Percentiles rank a stretch among this genome's conserved stretches.
These are phyloP conservation scores for Trichoderma endophyticum DNA, from an alignment of 2,329 filamentous ascomycete species.

Conservation along the genomic window DNA sequence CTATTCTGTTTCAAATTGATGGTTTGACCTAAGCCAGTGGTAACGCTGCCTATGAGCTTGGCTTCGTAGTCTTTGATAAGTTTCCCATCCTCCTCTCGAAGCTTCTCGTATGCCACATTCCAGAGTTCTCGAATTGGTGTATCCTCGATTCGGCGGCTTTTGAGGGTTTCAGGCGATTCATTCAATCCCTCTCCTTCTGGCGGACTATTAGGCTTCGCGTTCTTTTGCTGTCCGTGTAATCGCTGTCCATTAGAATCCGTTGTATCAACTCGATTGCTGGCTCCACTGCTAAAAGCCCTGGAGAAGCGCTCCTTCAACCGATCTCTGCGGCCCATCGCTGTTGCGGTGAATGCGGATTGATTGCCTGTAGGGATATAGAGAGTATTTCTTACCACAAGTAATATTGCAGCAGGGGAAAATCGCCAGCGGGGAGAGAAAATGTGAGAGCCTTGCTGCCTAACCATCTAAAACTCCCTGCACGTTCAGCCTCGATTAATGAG, in stretches of 20 bases:
- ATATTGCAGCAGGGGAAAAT: background rate
- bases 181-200: too few species aligned
- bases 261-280: background rate
- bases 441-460: background rate
- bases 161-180: background rate
- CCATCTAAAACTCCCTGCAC: background rate
- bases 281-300: background rate
- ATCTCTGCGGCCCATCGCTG: background rate
- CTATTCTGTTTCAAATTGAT: background rate
- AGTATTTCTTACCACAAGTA: background rate
- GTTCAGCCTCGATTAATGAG: background rate
- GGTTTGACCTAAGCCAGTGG: background rate
- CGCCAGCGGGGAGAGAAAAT: background rate
- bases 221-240: background rate
- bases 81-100: background rate
- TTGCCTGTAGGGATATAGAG: background rate
- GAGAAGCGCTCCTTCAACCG: background rate
- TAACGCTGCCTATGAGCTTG: background rate
- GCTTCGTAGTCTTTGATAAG: background rate
- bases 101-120: background rate
- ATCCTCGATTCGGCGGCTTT: fast-evolving
- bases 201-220: too few species aligned
- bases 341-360: background rate
- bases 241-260: fast-evolving
- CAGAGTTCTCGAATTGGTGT: background rate